These are phyloP conservation scores for Cyclanthera cordifolia DNA, from an alignment of 306 rosid genomes.

Conservation along the genomic window DNA sequence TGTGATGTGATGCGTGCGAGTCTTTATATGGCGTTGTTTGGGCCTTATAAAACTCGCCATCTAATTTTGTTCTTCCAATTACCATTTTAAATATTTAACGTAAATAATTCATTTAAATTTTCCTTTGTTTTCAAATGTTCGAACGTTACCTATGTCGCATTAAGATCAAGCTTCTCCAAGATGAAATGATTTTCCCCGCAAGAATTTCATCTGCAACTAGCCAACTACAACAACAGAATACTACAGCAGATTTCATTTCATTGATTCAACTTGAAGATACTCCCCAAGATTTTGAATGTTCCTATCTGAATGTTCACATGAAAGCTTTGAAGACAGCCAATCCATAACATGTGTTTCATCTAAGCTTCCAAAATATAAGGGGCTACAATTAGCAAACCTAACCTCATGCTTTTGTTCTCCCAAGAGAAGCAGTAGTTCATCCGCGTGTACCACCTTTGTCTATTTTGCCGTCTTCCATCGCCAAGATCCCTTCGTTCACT, in stretches of 20 bases:
- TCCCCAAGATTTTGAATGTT: slow-evolving; percentile 30
- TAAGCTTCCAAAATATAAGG: slow-evolving; percentile 20
- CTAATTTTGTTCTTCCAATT: too few relatives aligned
- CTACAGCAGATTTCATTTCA: slow-evolving; percentile 9
- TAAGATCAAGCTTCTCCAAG: slow-evolving; percentile 15
- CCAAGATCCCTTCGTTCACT: slow-evolving; percentile 55
- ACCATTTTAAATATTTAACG: neutral
- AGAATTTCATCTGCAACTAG: slow-evolving; percentile 33
- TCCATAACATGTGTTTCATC: slow-evolving; percentile 12
- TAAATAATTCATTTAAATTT: too few relatives aligned
- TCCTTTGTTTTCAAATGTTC: too few relatives aligned
- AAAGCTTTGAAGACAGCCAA: slow-evolving; percentile 26
- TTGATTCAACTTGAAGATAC: slow-evolving; percentile 33
- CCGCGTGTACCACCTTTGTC: slow-evolving; percentile 47
- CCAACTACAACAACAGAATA: slow-evolving; percentile 39
- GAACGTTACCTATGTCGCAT: neutral
- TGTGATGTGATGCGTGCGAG: too few relatives aligned
- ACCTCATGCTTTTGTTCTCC: slow-evolving; percentile 41
- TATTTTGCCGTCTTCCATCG: slow-evolving; percentile 39
- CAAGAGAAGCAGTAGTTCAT: slow-evolving; percentile 51
- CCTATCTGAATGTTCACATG: slow-evolving; percentile 22
- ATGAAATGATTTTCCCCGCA: slow-evolving; percentile 37
- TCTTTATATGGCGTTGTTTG: too few relatives aligned
- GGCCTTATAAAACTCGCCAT: too few relatives aligned
- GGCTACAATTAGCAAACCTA: slow-evolving; percentile 31